phyloP scores from a whole-genome alignment of 257 asterid species.

The Solanum chmielewskii region DNA sequence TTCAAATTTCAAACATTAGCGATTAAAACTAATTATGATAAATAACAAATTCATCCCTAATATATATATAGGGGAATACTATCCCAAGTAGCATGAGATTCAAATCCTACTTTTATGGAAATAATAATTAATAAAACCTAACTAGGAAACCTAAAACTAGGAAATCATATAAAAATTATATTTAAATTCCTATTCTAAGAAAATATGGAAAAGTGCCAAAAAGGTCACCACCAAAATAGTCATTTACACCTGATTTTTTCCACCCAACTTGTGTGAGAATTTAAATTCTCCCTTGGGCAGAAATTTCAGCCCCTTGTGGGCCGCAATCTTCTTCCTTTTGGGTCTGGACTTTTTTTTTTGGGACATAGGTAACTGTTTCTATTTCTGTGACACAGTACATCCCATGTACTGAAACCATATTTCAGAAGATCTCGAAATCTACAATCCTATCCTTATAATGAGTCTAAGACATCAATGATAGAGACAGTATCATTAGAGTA shows the following conservation, averaged over 20 bases:
- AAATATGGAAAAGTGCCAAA: neutral
- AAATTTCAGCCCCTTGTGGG: neutral
- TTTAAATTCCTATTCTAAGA: neutral
- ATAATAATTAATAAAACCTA: too few species aligned
- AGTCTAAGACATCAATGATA: too few species aligned
- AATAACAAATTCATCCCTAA: neutral
- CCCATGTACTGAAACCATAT: too few species aligned
- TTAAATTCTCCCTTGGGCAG: neutral
- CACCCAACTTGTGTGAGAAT: neutral
- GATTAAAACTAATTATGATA: neutral
- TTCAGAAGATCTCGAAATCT: too few species aligned
- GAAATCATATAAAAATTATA: neutral
- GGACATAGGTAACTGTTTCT: too few species aligned
- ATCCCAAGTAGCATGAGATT: neutral
- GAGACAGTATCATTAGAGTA: too few species aligned
- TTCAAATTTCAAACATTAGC: neutral
- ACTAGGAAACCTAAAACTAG: neutral
- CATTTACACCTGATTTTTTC: neutral
- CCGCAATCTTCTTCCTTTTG: neutral
- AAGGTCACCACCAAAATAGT: neutral
- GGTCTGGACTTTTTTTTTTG: neutral
- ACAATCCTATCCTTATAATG: too few species aligned
- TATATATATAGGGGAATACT: neutral
- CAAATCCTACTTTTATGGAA: neutral
- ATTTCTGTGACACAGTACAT: too few species aligned